Conservation (phyloP, 129 eudicot genomes). For the Glebionis coronaria region DNA sequence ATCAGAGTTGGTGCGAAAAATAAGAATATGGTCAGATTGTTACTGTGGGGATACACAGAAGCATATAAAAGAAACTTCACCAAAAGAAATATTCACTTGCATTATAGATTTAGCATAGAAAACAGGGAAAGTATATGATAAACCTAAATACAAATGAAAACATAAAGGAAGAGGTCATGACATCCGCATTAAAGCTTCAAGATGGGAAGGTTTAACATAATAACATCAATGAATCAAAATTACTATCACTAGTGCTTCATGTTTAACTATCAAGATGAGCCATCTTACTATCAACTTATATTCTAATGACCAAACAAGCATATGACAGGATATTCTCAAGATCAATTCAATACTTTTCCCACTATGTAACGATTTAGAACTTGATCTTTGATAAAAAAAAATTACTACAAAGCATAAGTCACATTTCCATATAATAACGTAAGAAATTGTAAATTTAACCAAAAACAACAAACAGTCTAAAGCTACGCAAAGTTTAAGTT, state of each 20-base stretch:
- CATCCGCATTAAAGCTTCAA: background rate
- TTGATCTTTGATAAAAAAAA: background rate
- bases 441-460: background rate
- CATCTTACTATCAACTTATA: background rate
- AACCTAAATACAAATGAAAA: background rate
- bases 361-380: background rate
- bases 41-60: background rate
- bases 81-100: background rate
- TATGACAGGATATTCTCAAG: slow-evolving; percentile 4
- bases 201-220: background rate
- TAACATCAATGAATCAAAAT: background rate
- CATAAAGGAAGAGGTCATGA: background rate
- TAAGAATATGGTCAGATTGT: slow-evolving; percentile 3
- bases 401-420: background rate
- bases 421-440: background rate
- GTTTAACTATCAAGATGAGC: background rate
- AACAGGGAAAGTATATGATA: background rate
- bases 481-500: background rate
- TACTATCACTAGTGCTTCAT: background rate
- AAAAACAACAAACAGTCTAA: background rate
- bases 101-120: background rate
- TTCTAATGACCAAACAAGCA: background rate
- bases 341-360: background rate
- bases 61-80: background rate
- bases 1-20: background rate